These are phyloP conservation scores for Gliomastix tumulicola DNA, from an alignment of 2,329 filamentous ascomycete species.

Conservation along the genomic window DNA sequence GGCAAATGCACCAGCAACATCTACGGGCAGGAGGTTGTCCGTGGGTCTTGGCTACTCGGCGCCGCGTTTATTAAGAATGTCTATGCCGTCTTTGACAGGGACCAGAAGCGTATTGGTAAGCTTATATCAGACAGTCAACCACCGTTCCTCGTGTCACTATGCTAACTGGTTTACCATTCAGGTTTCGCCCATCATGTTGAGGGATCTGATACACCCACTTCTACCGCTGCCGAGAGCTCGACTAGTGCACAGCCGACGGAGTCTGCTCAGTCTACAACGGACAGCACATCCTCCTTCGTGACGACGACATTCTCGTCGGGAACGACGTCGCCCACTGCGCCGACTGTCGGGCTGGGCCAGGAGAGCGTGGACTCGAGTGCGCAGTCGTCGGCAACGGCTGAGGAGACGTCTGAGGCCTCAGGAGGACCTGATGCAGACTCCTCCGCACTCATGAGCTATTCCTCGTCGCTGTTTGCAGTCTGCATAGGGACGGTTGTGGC, in stretches of 20 bases:
- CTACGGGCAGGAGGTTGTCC: conserved; percentile 62
- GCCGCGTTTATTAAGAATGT: conserved; percentile 88
- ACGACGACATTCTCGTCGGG: neutral
- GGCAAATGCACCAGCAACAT: conserved; percentile 63
- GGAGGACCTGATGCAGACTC: no score
- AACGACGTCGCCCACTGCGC: neutral
- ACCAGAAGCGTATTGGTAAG: conserved; percentile 56
- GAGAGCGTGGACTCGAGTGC: neutral
- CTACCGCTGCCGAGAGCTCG: neutral
- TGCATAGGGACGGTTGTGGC: conserved; percentile 4
- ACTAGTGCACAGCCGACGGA: no score
- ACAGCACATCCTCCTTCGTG: neutral
- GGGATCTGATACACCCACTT: neutral
- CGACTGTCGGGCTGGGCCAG: neutral
- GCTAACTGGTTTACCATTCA: conserved; percentile 1
- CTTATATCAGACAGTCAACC: conserved; percentile 4
- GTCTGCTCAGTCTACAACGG: no score
- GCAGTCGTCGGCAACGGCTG: neutral
- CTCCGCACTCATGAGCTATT: no score
- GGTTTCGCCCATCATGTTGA: conserved; percentile 4
- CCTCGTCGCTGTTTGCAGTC: neutral
- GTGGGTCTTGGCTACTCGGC: conserved; percentile 69
- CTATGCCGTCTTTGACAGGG: conserved; percentile 77
- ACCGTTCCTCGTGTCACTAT: no score
- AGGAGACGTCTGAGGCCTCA: neutral